Conservation (phyloP, 2,329 filamentous ascomycete species). For the Colletotrichum sp. region DNA sequence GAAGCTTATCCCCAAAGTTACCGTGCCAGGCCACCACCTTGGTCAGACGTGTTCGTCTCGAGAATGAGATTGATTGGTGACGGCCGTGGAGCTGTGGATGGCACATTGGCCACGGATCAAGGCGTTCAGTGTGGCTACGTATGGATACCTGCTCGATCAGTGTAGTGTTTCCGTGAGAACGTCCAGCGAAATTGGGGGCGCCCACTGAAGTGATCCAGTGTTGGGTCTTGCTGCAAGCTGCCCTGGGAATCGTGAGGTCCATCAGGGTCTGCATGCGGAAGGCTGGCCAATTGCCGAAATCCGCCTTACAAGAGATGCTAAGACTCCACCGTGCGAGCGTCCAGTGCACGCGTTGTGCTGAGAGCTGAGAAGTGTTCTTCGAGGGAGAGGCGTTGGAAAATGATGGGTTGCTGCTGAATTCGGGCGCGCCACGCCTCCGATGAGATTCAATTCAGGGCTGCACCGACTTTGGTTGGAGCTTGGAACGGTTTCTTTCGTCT, state of each 20-base stretch:
- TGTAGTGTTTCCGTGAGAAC: background rate
- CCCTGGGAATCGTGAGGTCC: background rate
- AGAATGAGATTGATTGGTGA: background rate
- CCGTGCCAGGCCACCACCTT: background rate
- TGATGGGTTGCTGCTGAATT: background rate
- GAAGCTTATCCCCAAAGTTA: background rate
- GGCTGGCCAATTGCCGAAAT: slow-evolving; percentile 19
- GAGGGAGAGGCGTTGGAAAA: background rate
- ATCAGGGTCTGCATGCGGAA: slow-evolving; percentile 13
- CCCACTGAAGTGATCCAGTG: background rate
- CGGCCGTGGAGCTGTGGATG: background rate
- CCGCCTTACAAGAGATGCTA: background rate
- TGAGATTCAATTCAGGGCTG: background rate
- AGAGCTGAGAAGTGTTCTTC: background rate
- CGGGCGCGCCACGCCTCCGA: background rate
- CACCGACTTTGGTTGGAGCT: background rate
- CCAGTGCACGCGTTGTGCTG: background rate
- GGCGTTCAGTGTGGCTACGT: background rate
- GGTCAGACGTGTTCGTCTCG: slow-evolving; percentile 9
- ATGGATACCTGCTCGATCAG: background rate
- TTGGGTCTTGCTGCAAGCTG: background rate
- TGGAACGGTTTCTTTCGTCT: background rate
- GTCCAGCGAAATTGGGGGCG: background rate
- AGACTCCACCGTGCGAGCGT: background rate
- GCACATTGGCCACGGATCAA: background rate